Percentiles rank a stretch among this genome's conserved stretches.
Evolutionary conservation across 345 rosid species (phyloP).

Genomic region (Turritis glabra): DNA sequence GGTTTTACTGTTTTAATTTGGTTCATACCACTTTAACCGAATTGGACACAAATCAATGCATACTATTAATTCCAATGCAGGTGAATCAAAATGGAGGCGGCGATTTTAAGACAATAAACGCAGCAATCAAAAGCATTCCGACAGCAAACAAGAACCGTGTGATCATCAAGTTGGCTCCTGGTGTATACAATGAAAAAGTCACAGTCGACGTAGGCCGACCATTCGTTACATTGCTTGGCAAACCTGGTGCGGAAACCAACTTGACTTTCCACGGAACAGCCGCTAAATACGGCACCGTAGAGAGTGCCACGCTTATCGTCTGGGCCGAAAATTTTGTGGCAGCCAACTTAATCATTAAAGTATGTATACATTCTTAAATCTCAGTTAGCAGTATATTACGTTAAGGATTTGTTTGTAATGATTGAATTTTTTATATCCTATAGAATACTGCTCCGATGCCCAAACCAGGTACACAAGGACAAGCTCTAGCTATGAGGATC

Average conservation of each 20-base stretch:
- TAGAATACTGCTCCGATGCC: conserved; percentile 56
- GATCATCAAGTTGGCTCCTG: conserved; percentile 49
- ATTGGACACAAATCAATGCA: neutral
- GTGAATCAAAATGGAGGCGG: conserved; percentile 38
- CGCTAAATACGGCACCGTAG: conserved; percentile 44
- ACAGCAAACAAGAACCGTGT: conserved; percentile 52
- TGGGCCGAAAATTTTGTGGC: conserved; percentile 31
- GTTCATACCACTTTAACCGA: neutral
- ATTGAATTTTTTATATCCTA: neutral
- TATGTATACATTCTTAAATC: neutral
- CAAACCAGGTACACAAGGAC: conserved; percentile 41
- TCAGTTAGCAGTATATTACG: neutral
- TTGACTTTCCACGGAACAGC: conserved; percentile 50
- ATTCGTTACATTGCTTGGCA: conserved; percentile 54
- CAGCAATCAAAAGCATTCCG: conserved; percentile 54
- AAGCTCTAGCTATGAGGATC: conserved; percentile 53
- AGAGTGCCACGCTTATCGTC: conserved; percentile 38
- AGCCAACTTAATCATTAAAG: conserved; percentile 31
- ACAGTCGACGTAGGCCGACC: conserved; percentile 43
- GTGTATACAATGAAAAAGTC: conserved; percentile 56
- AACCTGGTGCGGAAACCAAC: conserved; percentile 44
- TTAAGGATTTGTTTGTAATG: neutral
- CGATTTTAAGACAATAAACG: conserved; percentile 46
- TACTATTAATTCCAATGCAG: neutral
- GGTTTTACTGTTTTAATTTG: neutral